Conservation (phyloP, 2,329 filamentous ascomycete species). For the Plectosphaerella sp. region DNA sequence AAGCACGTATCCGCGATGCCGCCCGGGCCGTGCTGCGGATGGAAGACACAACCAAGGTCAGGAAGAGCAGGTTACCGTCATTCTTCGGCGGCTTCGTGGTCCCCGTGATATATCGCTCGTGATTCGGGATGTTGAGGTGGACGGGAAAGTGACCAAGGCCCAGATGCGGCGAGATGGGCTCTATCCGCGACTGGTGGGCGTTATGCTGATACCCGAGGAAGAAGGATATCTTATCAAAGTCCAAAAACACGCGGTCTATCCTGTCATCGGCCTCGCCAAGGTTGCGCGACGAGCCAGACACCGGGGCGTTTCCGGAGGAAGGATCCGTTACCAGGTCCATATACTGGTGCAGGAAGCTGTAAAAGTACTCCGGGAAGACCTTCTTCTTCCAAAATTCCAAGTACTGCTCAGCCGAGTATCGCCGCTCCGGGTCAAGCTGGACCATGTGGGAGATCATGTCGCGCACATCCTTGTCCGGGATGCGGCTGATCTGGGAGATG, state of each 20-base stretch:
- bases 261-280: constrained; percentile 86
- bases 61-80: constrained; percentile 88
- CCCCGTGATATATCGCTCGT: constrained; percentile 65
- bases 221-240: constrained; percentile 97
- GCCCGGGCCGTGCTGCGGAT: constrained; percentile 84
- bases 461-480: constrained; percentile 80
- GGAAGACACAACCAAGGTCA: constrained; percentile 84
- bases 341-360: constrained; percentile 94
- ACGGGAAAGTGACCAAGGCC: constrained; percentile 69
- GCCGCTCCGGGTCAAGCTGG: constrained; percentile 82
- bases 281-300: constrained; percentile 65
- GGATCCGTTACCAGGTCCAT: constrained; percentile 95
- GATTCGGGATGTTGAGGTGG: constrained; percentile 80
- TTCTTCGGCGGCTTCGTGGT: constrained; percentile 62
- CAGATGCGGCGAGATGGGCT: constrained; percentile 39
- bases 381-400: constrained; percentile 84
- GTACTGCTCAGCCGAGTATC: constrained; percentile 92
- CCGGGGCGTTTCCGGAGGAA: constrained; percentile 69
- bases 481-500: constrained; percentile 74
- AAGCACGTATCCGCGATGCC: constrained; percentile 81
- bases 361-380: constrained; percentile 95
- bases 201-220: constrained; percentile 61
- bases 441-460: constrained; percentile 96
- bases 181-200: constrained; percentile 18
- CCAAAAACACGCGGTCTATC: constrained; percentile 87